Evolutionary conservation across 192 early-diverging fungal species (phyloP).

Genomic region (Phycomyces nitens): DNA sequence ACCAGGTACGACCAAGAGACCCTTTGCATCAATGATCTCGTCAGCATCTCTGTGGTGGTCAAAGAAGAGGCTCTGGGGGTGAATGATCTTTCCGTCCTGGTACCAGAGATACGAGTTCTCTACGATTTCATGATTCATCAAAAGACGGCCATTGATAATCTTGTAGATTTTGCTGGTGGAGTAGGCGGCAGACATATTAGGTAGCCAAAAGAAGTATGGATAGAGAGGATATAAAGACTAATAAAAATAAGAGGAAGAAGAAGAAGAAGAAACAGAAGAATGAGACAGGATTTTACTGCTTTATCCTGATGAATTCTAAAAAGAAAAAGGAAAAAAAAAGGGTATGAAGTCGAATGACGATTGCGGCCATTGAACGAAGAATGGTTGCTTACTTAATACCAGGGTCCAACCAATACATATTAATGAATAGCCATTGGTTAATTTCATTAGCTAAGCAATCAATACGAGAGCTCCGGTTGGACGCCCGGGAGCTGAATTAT

Average conservation of each 20-base stretch:
- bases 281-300: not conserved
- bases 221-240: not conserved
- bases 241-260: constrained; percentile 5
- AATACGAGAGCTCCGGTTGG: not conserved
- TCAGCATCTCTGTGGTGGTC: constrained; percentile 60
- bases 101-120: constrained; percentile 70
- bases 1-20: constrained; percentile 71
- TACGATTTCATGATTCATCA: constrained; percentile 73
- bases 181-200: not conserved
- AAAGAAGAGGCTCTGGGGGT: constrained; percentile 71
- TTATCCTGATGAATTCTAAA: not conserved
- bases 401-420: constrained; percentile 1
- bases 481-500: no score
- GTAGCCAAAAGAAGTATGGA: not conserved
- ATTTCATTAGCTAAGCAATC: constrained; percentile 4
- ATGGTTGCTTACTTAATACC: constrained; percentile 2
- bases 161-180: constrained; percentile 50
- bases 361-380: not conserved
- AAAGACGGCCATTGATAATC: constrained; percentile 73
- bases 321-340: no score
- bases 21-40: constrained; percentile 66
- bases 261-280: not conserved
- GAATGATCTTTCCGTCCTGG: constrained; percentile 73
- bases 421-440: not conserved
- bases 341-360: not conserved